phyloP scores from a whole-genome alignment of 148 eudicot species.

The Limonium bicolor region DNA sequence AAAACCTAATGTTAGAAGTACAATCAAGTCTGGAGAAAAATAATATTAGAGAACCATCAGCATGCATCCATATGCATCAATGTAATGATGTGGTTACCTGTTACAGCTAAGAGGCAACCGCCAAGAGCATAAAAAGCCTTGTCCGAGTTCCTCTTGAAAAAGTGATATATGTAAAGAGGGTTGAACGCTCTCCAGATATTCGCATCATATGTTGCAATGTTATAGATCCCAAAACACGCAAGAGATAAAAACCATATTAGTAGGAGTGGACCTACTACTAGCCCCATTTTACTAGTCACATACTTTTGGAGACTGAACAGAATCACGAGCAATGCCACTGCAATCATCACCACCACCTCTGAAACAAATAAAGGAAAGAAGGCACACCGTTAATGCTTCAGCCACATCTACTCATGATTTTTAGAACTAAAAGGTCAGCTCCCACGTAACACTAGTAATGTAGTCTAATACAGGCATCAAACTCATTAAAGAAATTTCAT shows the following conservation, averaged over 20 bases:
- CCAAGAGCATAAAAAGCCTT: conserved; percentile 97
- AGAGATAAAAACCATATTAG: conserved; percentile 93
- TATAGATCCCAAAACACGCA: conserved; percentile 82
- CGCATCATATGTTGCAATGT: conserved; percentile 61
- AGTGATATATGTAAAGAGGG: conserved; percentile 84
- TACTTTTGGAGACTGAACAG: conserved; percentile 84
- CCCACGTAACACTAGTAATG: no score
- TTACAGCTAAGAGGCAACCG: conserved; percentile 88
- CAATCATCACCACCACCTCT: conserved; percentile 80
- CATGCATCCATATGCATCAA: not conserved
- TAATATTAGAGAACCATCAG: not conserved
- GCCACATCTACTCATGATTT: no score
- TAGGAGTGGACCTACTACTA: conserved; percentile 87
- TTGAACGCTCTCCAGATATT: conserved; percentile 81
- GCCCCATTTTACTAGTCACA: conserved; percentile 96
- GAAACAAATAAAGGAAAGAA: conserved; percentile 20
- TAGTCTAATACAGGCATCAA: no score
- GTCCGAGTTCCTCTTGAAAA: conserved; percentile 61
- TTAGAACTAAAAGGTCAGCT: no score
- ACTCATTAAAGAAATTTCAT: no score
- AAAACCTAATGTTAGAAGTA: no score
- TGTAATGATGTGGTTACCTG: conserved; percentile 49
- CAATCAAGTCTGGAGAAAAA: no score
- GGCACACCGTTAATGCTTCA: not conserved
- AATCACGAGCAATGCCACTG: conserved; percentile 70